Base-by-base conservation (phyloP, 2,329 filamentous ascomycete species). In the Cladosporium austrohemisphaericum region DNA sequence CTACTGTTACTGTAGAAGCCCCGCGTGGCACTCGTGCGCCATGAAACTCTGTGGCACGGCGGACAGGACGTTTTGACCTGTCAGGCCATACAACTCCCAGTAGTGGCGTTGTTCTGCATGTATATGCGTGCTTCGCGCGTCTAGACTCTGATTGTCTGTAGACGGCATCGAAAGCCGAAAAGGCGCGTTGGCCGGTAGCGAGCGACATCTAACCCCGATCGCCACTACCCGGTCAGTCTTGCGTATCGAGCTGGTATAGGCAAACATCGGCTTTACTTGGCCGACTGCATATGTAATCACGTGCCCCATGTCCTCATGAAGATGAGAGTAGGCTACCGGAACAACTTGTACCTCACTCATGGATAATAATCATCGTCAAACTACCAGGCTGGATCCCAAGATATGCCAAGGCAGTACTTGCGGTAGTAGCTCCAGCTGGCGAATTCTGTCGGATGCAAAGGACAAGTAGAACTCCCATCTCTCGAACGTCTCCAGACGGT, bases 81-180 rank as follows among this genome's bases (percentile, higher is more conserved):
- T 36, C 41, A 45, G n/a, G 19, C 41, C 41, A 35, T 22, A 35
- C 32, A 8, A 16, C 16, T 35, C 32, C 9, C 10, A 13, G 23
- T 10, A 11, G 25, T 43, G 40, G 40, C 40, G 40, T 28, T 14
- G 20, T 5, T n/a, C 14, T 20, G 28, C 44, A 47, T 37, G 43
- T 18, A 16, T 11, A 25, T 36, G 44, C 25, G 23, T 23, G 33
- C 23, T 19, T 20, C 33, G 22, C 26, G 25, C 33, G 44, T 28
- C 44, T 29, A 32, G 33, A 47, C 33, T 31, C 36, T 14, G n/a
- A n/a, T n/a, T n/a, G n/a, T n/a, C 32, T 41, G 37, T 16, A 28
- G 23, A 19, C 22, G 41, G 41, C 16, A 44, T 33, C 8, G 11
- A 33, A 44, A 32, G 41, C 41, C 41, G 41, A 44, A 32, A 40